Base-by-base conservation (phyloP, 2,329 filamentous ascomycete species). In the Pleurostoma richardsiae region DNA sequence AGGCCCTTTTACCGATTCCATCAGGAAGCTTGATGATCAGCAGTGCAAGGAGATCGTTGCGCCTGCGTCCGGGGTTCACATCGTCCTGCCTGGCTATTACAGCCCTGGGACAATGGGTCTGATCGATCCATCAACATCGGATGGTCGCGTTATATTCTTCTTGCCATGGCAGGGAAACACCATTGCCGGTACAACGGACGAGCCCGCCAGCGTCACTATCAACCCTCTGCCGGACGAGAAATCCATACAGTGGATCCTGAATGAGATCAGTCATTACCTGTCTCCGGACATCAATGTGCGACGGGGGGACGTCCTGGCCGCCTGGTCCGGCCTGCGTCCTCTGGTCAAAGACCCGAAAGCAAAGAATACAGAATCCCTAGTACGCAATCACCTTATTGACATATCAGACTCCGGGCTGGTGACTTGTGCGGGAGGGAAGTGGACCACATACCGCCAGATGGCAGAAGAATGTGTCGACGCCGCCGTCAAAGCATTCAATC, bases 381-480 rank as follows among this genome's bases (percentile, higher is more conserved):
- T 94, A 49, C 86, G 88, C 54, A 91, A 86, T 68, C 88, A 94
- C 61, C 76, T 94, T 44, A 79, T 92, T 55, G 86, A 86, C 44
- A 79, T 86, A 39, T 91, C 88, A 26, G 67, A 79, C 5, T 87
- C 86, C 2, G 88, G 87, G 10, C 77, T 94, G 11, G 71, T 94
- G 55, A 92, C 88, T 44, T 90, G 87, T 64, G 86, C 87, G 31
- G 88, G 88, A 56, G 88, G 88, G 52, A 94, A 92, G 69, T 92
- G 88, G 88, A 94, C 88, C 5, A 94, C 88, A 8, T 94, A 92
- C 69, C 85, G 88, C 46, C 86, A 91, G 62, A 94, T 94, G 88
- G 85, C 88, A 44, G 86, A 94, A 65, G 87, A 92, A 58, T 86
- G 86, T 42, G 88, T 94, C 51, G 87, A 92, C 60, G 83, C 89